These are phyloP conservation scores for Solanum chacoense DNA, from an alignment of 305 asterid species.

Conservation along the genomic window DNA sequence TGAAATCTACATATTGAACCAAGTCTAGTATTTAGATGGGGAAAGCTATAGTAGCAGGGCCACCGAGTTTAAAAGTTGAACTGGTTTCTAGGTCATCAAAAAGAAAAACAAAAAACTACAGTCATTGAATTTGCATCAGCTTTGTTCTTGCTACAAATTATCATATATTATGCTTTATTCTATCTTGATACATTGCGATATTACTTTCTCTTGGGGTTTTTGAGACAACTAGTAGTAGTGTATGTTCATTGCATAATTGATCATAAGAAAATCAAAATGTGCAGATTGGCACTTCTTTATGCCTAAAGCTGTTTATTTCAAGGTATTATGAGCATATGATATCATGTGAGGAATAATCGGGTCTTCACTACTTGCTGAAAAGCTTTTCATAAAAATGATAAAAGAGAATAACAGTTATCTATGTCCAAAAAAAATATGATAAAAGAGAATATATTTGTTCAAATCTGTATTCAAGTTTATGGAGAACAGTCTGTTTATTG, in stretches of 20 bases:
- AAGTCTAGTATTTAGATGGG: not conserved
- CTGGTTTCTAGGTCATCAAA: not conserved
- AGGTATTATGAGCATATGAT: not conserved
- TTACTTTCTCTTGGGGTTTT: not conserved
- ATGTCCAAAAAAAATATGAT: not conserved
- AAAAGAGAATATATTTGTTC: not conserved
- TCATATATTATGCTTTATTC: not conserved
- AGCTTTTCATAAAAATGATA: not conserved
- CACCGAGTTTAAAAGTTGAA: not conserved
- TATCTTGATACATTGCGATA: not conserved
- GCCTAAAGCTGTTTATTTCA: not conserved
- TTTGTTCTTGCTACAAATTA: not conserved
- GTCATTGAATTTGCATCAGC: not conserved
- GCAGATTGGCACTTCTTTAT: not conserved
- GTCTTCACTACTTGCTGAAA: not conserved
- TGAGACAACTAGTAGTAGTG: not conserved
- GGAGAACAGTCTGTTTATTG: not conserved
- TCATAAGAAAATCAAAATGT: not conserved
- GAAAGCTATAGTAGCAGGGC: not conserved
- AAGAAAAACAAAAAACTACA: not conserved
- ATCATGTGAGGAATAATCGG: not conserved
- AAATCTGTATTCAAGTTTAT: not conserved
- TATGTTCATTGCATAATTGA: not conserved
- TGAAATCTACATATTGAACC: not conserved
- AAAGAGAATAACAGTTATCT: not conserved